Evolutionary conservation across 805 yeast genomes (phyloP).

Genomic region (Myxozyma monticola): DNA sequence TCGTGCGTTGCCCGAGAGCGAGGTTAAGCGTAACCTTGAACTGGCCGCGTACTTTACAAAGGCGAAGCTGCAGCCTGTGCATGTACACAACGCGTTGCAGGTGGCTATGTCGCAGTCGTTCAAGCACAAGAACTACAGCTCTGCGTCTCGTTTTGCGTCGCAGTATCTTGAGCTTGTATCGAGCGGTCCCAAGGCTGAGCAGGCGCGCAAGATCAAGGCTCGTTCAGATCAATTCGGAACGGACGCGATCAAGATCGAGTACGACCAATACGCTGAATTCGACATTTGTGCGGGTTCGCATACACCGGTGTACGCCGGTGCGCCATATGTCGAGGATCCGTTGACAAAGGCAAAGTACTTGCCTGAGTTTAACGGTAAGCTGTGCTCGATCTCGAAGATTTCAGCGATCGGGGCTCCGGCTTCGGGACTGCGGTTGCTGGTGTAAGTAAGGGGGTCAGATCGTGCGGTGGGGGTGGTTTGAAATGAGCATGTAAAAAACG

Average conservation of each 20-base stretch:
- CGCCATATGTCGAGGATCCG: slow-evolving; percentile 70
- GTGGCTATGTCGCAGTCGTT: slow-evolving; percentile 94
- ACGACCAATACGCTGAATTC: slow-evolving; percentile 88
- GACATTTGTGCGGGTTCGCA: slow-evolving; percentile 83
- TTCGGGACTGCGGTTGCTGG: slow-evolving; percentile 68
- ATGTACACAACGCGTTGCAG: slow-evolving; percentile 82
- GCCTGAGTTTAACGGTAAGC: slow-evolving; percentile 69
- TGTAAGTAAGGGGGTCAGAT: no score
- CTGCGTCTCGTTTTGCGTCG: slow-evolving; percentile 86
- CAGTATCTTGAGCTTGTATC: slow-evolving; percentile 72
- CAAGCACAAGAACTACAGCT: slow-evolving; percentile 81
- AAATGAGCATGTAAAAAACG: no score
- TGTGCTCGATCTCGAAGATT: slow-evolving; percentile 73
- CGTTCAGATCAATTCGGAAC: slow-evolving; percentile 77
- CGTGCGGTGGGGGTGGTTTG: no score
- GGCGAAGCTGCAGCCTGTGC: slow-evolving; percentile 77
- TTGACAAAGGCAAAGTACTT: slow-evolving; percentile 89
- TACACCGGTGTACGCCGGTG: slow-evolving; percentile 84
- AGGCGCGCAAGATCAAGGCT: slow-evolving; percentile 74
- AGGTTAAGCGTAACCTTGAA: slow-evolving; percentile 83
- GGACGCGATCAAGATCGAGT: slow-evolving; percentile 87
- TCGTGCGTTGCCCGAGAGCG: slow-evolving; percentile 65
- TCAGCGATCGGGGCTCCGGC: slow-evolving; percentile 88
- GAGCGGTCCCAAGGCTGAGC: slow-evolving; percentile 72
- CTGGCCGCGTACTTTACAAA: slow-evolving; percentile 94